Base-by-base conservation (phyloP, 805 yeast genomes). In the Hanseniaspora guilliermondii region DNA sequence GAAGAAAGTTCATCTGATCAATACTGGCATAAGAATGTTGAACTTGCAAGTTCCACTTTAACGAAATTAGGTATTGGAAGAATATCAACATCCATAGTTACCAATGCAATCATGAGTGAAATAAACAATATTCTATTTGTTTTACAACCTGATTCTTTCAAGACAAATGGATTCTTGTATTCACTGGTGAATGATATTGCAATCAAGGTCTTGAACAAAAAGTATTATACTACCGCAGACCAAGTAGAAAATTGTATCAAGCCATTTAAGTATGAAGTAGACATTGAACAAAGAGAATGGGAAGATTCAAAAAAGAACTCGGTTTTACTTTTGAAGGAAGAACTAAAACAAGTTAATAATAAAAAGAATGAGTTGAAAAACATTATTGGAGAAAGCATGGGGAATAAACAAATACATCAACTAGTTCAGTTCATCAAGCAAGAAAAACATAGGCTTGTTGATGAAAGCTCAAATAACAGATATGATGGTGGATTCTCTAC, bases 231-330 rank as follows among this genome's bases (percentile, higher is more conserved):
- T 1, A 91, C 98, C 0, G 95, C 98, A 0, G 99, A 94, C 66
- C 99, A 93, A 67, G 97, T 93, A 6, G 99, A 93, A 64, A 93
- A 94, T 68, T 89, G 97, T 70, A 91, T 93, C 63, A 93, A 93
- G 66, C 99, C 99, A 2, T 93, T 84, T 72, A 93, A 93, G 70
- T 93, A 91, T 66, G 99, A 93, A 64, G 89, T 93, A 57, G 99
- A 93, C 64, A 79, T 93, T 48, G 97, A 93, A 64, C 95, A 89
- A 61, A 75, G 96, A 39, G 99, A 93, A 66, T 93, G 99, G 99
- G 70, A 72, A 32, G 64, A 76, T 7, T 82, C 96, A 38, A 79
- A 86, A 57, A 94, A 85, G 33, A 94, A 85, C 64, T 77, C 97
- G 0, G 76, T 80, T 12, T 71, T 70, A 22, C 67, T 93, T 55